Evolutionary conservation across 2,329 filamentous ascomycete genomes (phyloP).

Genomic region (Pseudogymnoascus sp.): DNA sequence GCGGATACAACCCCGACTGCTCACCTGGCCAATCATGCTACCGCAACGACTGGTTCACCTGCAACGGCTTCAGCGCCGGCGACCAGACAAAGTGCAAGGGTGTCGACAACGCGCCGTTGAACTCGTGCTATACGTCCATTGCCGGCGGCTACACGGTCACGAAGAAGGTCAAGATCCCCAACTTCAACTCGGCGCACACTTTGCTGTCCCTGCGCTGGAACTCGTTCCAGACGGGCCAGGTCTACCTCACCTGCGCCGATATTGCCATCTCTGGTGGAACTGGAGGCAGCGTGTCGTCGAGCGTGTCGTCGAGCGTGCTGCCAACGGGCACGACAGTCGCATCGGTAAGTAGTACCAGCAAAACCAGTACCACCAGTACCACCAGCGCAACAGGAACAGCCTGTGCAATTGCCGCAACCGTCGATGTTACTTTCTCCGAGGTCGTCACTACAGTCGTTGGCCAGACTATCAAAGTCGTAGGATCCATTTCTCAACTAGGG

Average conservation of each 20-base stretch:
- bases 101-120: conserved; percentile 33
- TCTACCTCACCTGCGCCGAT: conserved; percentile 47
- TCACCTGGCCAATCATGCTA: conserved; percentile 36
- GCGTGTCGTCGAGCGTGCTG: neutral
- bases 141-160: conserved; percentile 46
- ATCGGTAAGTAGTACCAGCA: neutral
- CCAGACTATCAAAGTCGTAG: conserved; percentile 58
- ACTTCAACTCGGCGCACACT: conserved; percentile 40
- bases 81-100: neutral
- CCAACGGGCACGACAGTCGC: neutral
- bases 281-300: neutral
- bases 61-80: conserved; percentile 36
- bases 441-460: conserved; percentile 49
- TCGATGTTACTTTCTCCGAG: conserved; percentile 56
- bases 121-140: conserved; percentile 45
- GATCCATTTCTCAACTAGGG: conserved; percentile 51
- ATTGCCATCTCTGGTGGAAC: conserved; percentile 35
- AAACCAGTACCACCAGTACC: conserved; percentile 17
- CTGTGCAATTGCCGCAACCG: conserved; percentile 35
- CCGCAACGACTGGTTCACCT: conserved; percentile 49
- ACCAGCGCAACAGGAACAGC: conserved; percentile 22
- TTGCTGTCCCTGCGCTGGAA: conserved; percentile 48
- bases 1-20: conserved; percentile 43
- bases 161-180: conserved; percentile 33
- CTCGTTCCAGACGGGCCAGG: conserved; percentile 45